Evolutionary conservation across 1,139 yeast genomes (phyloP).

Genomic region (Entelexis sorbosivorans): DNA sequence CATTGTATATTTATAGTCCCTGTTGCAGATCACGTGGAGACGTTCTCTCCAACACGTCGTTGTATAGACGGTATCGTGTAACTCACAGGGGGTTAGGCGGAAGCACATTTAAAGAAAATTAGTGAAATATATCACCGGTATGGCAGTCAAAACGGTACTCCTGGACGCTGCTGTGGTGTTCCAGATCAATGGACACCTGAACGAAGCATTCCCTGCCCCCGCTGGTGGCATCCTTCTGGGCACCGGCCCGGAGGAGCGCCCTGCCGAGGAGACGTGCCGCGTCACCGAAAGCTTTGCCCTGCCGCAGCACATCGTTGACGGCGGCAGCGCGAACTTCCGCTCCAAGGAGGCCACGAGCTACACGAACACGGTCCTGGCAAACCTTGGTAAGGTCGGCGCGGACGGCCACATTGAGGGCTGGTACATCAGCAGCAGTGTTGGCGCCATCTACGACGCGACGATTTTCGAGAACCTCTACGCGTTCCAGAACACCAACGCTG

Average conservation of each 20-base stretch:
- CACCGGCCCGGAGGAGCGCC: conserved; percentile 28
- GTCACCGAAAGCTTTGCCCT: conserved; percentile 53
- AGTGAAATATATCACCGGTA: conserved; percentile 1
- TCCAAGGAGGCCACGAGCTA: conserved; percentile 55
- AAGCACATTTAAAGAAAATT: not conserved
- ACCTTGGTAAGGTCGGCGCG: conserved; percentile 51
- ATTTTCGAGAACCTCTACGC: conserved; percentile 57
- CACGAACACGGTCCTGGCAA: conserved; percentile 57
- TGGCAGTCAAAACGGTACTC: conserved; percentile 23
- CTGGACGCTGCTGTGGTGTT: conserved; percentile 43
- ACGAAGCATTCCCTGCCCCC: conserved; percentile 55
- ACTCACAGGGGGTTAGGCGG: not conserved
- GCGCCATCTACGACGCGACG: conserved; percentile 56
- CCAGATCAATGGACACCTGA: conserved; percentile 61
- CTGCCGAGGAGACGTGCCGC: conserved; percentile 34
- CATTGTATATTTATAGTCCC: no score
- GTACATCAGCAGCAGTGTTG: conserved; percentile 63
- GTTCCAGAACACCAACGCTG: conserved; percentile 52
- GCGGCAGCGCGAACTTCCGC: conserved; percentile 33
- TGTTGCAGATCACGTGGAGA: no score
- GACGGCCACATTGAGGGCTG: conserved; percentile 74
- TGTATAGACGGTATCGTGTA: not conserved
- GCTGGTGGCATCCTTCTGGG: conserved; percentile 74
- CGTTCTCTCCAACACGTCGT: no score
- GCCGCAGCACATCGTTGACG: conserved; percentile 41